These are phyloP conservation scores for Trichomonascus vanleenenianus DNA, from an alignment of 805 yeast genomes.

Conservation along the genomic window DNA sequence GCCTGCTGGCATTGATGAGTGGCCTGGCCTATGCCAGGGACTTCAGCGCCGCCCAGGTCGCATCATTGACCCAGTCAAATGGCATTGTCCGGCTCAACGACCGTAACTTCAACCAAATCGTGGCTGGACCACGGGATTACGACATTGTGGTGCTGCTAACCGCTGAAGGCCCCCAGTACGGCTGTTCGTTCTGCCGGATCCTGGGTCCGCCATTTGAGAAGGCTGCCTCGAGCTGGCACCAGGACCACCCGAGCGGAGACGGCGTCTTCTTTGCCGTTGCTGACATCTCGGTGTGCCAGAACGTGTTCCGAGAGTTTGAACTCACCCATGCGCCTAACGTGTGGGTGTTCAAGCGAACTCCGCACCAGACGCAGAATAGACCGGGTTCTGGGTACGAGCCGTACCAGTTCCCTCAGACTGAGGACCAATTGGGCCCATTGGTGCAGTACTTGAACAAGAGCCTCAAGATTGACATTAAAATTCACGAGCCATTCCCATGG, in stretches of 20 bases:
- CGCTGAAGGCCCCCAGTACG: constrained; percentile 63
- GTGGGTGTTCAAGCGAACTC: constrained; percentile 47
- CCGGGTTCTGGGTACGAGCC: constrained; percentile 11
- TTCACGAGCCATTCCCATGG: constrained; percentile 29
- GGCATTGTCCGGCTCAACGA: constrained; percentile 48
- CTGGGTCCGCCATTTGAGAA: constrained; percentile 56
- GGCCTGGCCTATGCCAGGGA: neutral
- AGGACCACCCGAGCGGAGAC: constrained; percentile 46
- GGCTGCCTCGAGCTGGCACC: constrained; percentile 57
- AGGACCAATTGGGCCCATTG: constrained; percentile 18
- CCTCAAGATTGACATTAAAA: constrained; percentile 22
- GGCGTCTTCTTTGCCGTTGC: constrained; percentile 64
- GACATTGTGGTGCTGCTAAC: constrained; percentile 62
- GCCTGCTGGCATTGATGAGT: too few relatives aligned
- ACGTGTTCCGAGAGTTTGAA: constrained; percentile 43
- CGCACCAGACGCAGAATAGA: constrained; percentile 11
- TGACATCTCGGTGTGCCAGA: constrained; percentile 55
- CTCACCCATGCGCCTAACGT: constrained; percentile 75
- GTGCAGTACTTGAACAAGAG: constrained; percentile 10
- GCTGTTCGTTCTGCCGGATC: constrained; percentile 67
- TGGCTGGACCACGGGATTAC: constrained; percentile 62
- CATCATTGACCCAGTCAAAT: neutral
- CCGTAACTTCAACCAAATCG: constrained; percentile 45
- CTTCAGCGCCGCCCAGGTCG: neutral
- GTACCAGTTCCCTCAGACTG: constrained; percentile 25